These are phyloP conservation scores for Sclerotinia borealis DNA, from an alignment of 2,329 filamentous ascomycete genomes.

Conservation along the genomic window DNA sequence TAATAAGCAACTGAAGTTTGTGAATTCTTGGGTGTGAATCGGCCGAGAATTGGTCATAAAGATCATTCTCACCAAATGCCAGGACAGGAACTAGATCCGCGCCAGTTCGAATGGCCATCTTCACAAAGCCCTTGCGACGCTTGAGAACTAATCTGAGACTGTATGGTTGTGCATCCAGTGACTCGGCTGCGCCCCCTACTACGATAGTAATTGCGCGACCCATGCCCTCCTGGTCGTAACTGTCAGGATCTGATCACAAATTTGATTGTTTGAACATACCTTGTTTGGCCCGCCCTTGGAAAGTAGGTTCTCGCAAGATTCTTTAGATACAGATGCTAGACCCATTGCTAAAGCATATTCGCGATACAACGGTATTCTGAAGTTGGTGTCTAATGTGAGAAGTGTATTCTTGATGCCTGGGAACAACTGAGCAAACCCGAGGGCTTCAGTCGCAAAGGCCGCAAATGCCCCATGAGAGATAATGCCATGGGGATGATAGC, in stretches of 20 bases:
- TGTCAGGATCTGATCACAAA: conserved; percentile 2
- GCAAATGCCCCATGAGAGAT: conserved; percentile 95
- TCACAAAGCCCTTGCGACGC: conserved; percentile 86
- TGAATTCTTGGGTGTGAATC: conserved; percentile 73
- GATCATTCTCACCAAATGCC: conserved; percentile 89
- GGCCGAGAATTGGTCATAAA: conserved; percentile 84
- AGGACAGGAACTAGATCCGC: conserved; percentile 90
- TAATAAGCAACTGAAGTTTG: conserved; percentile 74
- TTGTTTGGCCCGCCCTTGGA: conserved; percentile 69
- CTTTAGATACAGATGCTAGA: conserved; percentile 79
- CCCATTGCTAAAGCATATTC: conserved; percentile 92
- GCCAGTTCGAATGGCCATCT: conserved; percentile 85
- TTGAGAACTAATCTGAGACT: conserved; percentile 72
- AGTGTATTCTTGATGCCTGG: conserved; percentile 93
- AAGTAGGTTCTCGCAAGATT: conserved; percentile 85
- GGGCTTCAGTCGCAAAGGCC: conserved; percentile 82
- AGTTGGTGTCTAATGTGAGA: conserved; percentile 92
- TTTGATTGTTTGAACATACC: conserved; percentile 19
- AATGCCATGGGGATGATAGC: conserved; percentile 96
- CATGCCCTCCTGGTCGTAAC: conserved; percentile 59
- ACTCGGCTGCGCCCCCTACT: conserved; percentile 85
- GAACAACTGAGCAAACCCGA: conserved; percentile 82
- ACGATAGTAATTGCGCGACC: conserved; percentile 96
- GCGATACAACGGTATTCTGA: conserved; percentile 86
- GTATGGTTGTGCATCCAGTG: conserved; percentile 78